These are phyloP conservation scores for Chaetomium cochliodes DNA, from an alignment of 495 filamentous ascomycete genomes.

Conservation along the genomic window DNA sequence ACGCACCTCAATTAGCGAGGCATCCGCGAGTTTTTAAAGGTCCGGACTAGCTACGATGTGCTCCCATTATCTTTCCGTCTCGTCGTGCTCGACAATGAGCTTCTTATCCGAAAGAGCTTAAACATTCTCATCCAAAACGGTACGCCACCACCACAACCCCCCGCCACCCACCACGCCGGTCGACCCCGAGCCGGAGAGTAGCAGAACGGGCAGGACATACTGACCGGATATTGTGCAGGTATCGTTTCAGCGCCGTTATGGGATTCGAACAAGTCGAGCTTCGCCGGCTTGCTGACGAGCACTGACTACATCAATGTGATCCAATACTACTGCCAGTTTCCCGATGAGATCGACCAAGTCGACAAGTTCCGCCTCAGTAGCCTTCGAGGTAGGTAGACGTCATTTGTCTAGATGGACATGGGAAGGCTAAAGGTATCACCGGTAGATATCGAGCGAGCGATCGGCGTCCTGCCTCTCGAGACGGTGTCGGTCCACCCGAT, in stretches of 20 bases:
- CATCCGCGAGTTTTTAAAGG: conserved; percentile 94
- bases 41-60: conserved; percentile 96
- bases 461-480: conserved; percentile 87
- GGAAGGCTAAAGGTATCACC: conserved; percentile 16
- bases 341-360: conserved; percentile 80
- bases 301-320: conserved; percentile 99
- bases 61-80: conserved; percentile 96
- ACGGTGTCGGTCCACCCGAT: conserved; percentile 93
- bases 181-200: background rate
- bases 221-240: conserved; percentile 53
- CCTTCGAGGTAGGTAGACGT: conserved; percentile 66
- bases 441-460: conserved; percentile 88
- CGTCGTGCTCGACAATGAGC: conserved; percentile 89
- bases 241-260: conserved; percentile 98
- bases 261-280: conserved; percentile 92
- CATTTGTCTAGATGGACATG: conserved; percentile 7
- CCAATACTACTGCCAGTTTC: conserved; percentile 99
- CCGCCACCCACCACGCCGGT: background rate
- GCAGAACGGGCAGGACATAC: background rate
- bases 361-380: conserved; percentile 94
- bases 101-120: conserved; percentile 95
- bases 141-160: conserved; percentile 42
- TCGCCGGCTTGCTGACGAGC: conserved; percentile 90
- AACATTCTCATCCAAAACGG: conserved; percentile 98
- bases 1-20: conserved; percentile 57